Conservation (phyloP, 371 early-diverging fungal genomes). For the Mucor piriformis region DNA sequence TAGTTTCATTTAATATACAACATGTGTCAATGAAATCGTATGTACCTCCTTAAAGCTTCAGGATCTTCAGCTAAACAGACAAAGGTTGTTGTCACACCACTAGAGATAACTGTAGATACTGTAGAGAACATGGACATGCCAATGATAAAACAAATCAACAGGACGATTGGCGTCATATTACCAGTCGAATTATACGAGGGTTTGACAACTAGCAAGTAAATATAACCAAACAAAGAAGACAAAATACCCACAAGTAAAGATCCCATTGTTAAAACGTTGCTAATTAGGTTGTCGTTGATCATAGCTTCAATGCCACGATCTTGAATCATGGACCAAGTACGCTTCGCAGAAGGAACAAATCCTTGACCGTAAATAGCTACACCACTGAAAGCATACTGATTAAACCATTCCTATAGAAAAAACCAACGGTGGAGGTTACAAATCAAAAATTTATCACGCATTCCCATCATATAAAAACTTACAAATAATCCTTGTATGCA, state of each 20-base stretch:
- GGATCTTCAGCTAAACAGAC: slow-evolving; percentile 88
- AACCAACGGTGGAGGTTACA: not conserved
- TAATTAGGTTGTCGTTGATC: slow-evolving; percentile 88
- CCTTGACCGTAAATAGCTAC: slow-evolving; percentile 94
- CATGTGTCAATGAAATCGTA: not conserved
- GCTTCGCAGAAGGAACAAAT: slow-evolving; percentile 80
- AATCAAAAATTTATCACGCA: not conserved
- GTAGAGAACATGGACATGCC: slow-evolving; percentile 72
- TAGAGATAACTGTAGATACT: slow-evolving; percentile 72
- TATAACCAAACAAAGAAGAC: slow-evolving; percentile 56
- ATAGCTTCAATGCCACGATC: slow-evolving; percentile 87
- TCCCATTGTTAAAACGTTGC: slow-evolving; percentile 71
- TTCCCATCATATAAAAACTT: slow-evolving; percentile 10
- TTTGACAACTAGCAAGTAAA: slow-evolving; percentile 45
- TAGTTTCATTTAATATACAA: not conserved
- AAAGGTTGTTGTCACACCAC: slow-evolving; percentile 80
- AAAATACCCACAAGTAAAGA: slow-evolving; percentile 56
- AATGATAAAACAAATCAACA: slow-evolving; percentile 65
- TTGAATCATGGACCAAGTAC: slow-evolving; percentile 86
- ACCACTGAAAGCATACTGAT: slow-evolving; percentile 87
- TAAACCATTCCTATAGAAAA: slow-evolving; percentile 67
- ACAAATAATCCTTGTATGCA: slow-evolving; percentile 46
- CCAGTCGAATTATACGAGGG: slow-evolving; percentile 48
- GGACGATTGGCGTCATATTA: slow-evolving; percentile 45
- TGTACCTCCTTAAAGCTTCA: slow-evolving; percentile 55